Base-by-base conservation (phyloP, 192 early-diverging fungal species). In the Rhizophagus sp. region DNA sequence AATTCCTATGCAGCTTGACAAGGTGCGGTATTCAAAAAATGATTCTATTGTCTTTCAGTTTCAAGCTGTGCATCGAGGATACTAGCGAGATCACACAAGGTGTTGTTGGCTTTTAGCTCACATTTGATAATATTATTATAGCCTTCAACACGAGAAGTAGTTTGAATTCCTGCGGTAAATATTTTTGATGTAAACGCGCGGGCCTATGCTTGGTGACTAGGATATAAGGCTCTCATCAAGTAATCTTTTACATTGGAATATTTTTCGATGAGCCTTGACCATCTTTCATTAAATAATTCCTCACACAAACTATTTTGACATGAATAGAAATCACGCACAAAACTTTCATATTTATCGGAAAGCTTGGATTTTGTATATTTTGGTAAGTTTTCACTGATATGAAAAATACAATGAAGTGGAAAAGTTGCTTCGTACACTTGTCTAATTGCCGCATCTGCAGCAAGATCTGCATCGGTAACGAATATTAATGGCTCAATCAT, bases 51-150 rank as follows among this genome's bases (percentile, higher is more conserved):
- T 10, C n/a, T 9, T 4, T 73, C 9, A 10, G 25, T 49, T 73
- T 24, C 3, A 22, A 73, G 41, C 19, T 1, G 44, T 47, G 39
- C 44, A 39, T 34, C 34, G 17, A 49, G 7, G 25, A 24, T 4
- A 73, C 13, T 52, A 73, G 44, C 1, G 3, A n/a, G n/a, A n/a
- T n/a, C n/a, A n/a, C n/a, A n/a, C n/a, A n/a, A n/a, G n/a, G n/a
- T n/a, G n/a, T n/a, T 52, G 24, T 24, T 25, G 27, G 39, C 25
- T n/a, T 0, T 5, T 10, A 73, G 7, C n/a, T n/a, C 3, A 9
- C 39, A n/a, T 49, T 73, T 73, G n/a, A 73, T 73, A 73, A 73
- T 73, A 25, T 73, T 49, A 41, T 52, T 73, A 52, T 41, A 49
- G 17, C 22, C 22, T n/a, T 73, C 22, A 73, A 73, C 25, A 52